Evolutionary conservation across 192 early-diverging fungal species (phyloP), one percentile per base, ranked within the genome.

Genomic region (Entrophospora sp.): DNA sequence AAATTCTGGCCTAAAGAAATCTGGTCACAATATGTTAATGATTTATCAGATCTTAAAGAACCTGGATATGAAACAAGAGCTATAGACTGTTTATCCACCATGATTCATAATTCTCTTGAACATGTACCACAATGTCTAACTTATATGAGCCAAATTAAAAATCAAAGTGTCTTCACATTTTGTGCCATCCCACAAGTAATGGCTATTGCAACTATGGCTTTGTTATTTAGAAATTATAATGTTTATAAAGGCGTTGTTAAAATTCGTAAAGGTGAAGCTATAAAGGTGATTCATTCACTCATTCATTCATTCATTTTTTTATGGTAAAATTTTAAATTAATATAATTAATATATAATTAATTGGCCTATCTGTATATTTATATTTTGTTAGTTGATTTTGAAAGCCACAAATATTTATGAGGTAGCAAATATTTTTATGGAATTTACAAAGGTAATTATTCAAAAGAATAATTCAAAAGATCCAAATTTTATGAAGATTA

Each of bases 131-230:
- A 90, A 61, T 88, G 89, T 49, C 77, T 99, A 24, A 86, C 86
- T 45, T 98, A 97, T 73, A 78, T 98, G 71, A 71, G 72, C 42
- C 69, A 78, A 53, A 79, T 99, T 56, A 68, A 79, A 46, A 87
- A 95, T 61, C 87, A 81, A 18, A 81, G 85, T 0, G 85, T 94
- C 43, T 93, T 98, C 75, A 86, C 83, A 64, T 96, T 99, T 70
- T 90, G 89, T 68, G 96, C 97, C 9, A 97, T 95, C 61, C 95
- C 97, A 16, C 92, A 97, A 81, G 87, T 94, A 27, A 96, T 98
- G 91, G 95, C 94, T 5, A 91, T 97, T 69, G 87, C 95, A 22
- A 89, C 93, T 2, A 73, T 99, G 27, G 81, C 83, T 24, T 64
- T 90, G 49, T 87, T 93, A 51, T 96, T 89, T 71, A 90, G 94